Evolutionary conservation across 192 early-diverging fungal genomes (phyloP).

Genomic region (Martensiomyces pterosporus): DNA sequence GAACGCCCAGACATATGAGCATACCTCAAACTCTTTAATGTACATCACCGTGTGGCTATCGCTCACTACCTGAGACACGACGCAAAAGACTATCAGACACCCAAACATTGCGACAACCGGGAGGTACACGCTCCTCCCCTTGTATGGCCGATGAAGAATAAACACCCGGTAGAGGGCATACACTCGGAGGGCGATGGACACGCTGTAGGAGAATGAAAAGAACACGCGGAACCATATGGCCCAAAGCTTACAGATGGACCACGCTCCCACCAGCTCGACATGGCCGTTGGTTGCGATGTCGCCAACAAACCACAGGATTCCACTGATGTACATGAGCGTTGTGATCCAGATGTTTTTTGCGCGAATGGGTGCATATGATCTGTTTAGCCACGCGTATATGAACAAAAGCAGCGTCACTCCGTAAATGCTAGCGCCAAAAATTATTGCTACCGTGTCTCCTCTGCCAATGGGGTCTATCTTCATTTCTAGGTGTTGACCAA

Average conservation of each 20-base stretch:
- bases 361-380: not conserved
- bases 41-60: not conserved
- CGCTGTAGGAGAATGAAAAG: not conserved
- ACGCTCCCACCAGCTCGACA: not conserved
- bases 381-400: not conserved
- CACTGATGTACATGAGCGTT: not conserved
- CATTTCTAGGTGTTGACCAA: too few species aligned
- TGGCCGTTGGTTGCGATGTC: not conserved
- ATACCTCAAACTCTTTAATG: not conserved
- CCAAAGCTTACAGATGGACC: not conserved
- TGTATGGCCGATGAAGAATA: not conserved
- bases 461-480: not conserved
- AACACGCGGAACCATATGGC: not conserved
- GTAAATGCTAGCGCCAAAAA: not conserved
- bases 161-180: not conserved
- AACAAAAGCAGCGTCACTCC: not conserved
- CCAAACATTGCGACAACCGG: not conserved
- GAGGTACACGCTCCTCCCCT: not conserved
- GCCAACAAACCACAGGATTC: not conserved
- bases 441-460: not conserved
- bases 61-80: not conserved
- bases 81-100: not conserved
- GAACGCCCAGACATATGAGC: not conserved
- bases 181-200: not conserved
- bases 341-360: not conserved